Evolutionary conservation across 805 yeast genomes (phyloP), one percentile per base, ranked within the genome.

Genomic region (Kluyveromyces aestuarii): DNA sequence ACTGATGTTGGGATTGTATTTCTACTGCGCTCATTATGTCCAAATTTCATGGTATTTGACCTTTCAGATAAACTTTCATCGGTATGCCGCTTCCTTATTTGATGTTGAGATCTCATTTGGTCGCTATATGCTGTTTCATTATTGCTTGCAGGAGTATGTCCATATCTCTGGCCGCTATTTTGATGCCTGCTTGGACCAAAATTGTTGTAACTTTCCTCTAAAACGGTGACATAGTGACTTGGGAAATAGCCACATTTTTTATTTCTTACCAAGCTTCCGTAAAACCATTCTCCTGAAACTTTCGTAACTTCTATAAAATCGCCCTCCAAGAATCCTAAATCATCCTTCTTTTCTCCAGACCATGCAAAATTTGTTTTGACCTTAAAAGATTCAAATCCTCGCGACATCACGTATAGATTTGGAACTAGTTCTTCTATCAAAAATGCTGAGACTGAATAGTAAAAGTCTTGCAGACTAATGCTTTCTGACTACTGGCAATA

Each of bases 211-310:
- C 53, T 65, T 44, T 70, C 65, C 56, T 74, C 76, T 44, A 82
- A 56, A 17, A 80, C 60, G 50, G 79, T 81, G 6, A 89, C 97
- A 61, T 83, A 90, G 58, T 90, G 91, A 38, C 83, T 75, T 1
- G 99, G 98, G 60, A 93, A 93, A 43, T 80, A 73, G 0, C 99
- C 99, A 42, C 63, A 62, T 56, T 87, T 79, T 52, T 81, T 86
- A 67, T 87, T 89, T 60, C 98, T 74, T 54, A 81, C 70, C 48
- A 91, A 74, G 52, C 75, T 72, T 1, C 99, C 99, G 58, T 80
- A 86, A 84, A 91, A 89, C 95, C 96, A 88, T 58, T 82, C 82
- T 17, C 95, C 96, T 61, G 93, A 95, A 4, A 91, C 87, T 50
- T 80, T 74, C 46, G 81, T 76, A 5, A 93, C 95, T 53, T 88